These are phyloP conservation scores for Pigoraptor vietnamica DNA, from an alignment of 78 protist genomes.

Conservation along the genomic window DNA sequence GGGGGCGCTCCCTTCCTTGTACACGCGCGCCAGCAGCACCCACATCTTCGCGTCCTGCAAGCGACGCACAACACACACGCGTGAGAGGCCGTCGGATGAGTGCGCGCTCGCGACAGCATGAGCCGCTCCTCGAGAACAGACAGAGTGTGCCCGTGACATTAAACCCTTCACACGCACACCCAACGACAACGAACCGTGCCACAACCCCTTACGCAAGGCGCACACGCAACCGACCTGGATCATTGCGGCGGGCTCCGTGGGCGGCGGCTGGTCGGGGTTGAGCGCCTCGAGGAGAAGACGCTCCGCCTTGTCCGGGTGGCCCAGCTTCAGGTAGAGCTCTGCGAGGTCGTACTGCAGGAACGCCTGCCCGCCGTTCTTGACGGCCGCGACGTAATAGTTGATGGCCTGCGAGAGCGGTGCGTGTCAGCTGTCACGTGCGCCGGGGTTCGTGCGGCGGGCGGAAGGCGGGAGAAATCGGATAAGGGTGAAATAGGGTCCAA, in stretches of 20 bases:
- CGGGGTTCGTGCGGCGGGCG: too few relatives aligned
- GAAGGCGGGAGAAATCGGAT: background rate
- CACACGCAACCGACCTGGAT: background rate
- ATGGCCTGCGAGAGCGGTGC: background rate
- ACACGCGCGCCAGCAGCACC: constrained; percentile 4
- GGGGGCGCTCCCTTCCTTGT: constrained; percentile 5
- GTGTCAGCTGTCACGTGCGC: background rate
- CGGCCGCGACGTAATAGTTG: constrained; percentile 30
- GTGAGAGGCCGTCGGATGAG: background rate
- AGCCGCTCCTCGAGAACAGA: too few relatives aligned
- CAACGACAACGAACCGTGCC: too few relatives aligned
- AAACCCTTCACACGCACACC: too few relatives aligned
- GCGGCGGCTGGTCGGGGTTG: background rate
- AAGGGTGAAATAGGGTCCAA: too few relatives aligned
- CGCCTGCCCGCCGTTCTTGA: constrained; percentile 7
- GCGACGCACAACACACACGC: background rate
- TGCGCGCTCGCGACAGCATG: too few relatives aligned
- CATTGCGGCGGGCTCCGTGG: background rate
- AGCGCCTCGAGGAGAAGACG: background rate
- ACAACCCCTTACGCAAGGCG: background rate
- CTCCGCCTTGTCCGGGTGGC: constrained; percentile 22
- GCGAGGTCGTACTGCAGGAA: constrained; percentile 52
- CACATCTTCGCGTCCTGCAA: background rate
- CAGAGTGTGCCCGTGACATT: too few relatives aligned
- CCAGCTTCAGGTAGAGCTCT: constrained; percentile 39